phyloP scores from a whole-genome alignment of 2,329 filamentous ascomycete genomes.

The Penicillium concentricum region DNA sequence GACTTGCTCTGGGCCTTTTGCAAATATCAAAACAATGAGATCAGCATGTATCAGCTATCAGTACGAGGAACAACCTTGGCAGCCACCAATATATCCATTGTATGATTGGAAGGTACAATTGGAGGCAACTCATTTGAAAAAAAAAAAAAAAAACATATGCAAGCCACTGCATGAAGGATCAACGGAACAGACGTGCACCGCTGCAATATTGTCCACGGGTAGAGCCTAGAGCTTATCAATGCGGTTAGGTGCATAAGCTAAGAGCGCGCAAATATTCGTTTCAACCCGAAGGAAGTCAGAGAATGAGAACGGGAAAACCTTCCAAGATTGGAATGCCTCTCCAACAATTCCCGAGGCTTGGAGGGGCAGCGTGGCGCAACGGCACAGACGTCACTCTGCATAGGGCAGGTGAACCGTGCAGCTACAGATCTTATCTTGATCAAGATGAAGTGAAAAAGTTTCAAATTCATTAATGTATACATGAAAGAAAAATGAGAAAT shows the following conservation, averaged over 20 bases:
- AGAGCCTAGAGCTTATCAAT: constrained; percentile 1
- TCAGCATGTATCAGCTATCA: constrained; percentile 3
- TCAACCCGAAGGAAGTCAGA: background rate
- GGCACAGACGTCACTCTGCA: constrained; percentile 20
- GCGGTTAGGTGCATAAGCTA: constrained; percentile 7
- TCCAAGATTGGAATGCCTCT: background rate
- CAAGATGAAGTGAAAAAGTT: background rate
- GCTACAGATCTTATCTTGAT: constrained; percentile 10
- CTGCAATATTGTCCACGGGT: background rate
- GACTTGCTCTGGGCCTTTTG: background rate
- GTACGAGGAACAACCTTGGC: background rate
- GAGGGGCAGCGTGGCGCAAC: constrained; percentile 3
- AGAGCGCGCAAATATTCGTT: background rate
- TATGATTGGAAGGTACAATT: background rate
- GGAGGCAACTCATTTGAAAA: background rate
- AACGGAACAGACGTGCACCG: background rate
- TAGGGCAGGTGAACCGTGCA: constrained; percentile 7
- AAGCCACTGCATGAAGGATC: constrained; percentile 1
- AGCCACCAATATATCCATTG: background rate
- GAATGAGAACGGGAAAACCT: background rate
- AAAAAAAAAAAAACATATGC: background rate
- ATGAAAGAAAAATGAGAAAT: background rate
- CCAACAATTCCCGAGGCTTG: background rate
- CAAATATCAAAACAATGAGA: constrained; percentile 4
- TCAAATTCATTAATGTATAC: background rate